Evolutionary conservation across 2,329 filamentous ascomycete species (phyloP).

Genomic region (Pseudopyricularia cyperi): DNA sequence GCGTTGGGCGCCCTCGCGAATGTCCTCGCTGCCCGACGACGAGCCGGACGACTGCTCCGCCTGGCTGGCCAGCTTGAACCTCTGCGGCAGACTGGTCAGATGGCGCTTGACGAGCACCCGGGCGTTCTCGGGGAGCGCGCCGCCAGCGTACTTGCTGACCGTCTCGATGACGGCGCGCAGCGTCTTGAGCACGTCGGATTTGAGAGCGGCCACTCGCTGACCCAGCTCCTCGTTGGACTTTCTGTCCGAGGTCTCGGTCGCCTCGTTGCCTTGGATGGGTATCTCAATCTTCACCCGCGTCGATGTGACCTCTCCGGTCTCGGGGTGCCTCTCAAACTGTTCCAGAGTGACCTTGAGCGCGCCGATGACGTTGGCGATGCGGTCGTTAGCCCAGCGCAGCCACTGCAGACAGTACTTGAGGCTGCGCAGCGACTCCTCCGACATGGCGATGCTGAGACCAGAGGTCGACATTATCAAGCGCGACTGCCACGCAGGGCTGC

Average conservation of each 20-base stretch:
- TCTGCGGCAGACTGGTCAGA: constrained; percentile 69
- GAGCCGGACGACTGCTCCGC: constrained; percentile 12
- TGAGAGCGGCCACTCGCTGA: constrained; percentile 53
- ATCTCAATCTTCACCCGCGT: constrained; percentile 9
- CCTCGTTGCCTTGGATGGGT: background rate
- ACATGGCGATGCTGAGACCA: constrained; percentile 82
- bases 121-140: constrained; percentile 81
- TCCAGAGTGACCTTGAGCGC: constrained; percentile 65
- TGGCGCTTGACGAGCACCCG: constrained; percentile 70
- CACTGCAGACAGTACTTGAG: constrained; percentile 75
- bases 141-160: constrained; percentile 84
- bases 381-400: constrained; percentile 69
- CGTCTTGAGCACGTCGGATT: constrained; percentile 60
- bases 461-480: constrained; percentile 83
- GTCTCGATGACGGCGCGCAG: constrained; percentile 72
- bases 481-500: constrained; percentile 51
- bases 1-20: constrained; percentile 51
- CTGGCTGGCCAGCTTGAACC: constrained; percentile 60
- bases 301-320: constrained; percentile 9
- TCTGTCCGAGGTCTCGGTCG: background rate
- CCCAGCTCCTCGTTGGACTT: constrained; percentile 28
- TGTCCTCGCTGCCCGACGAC: constrained; percentile 15
- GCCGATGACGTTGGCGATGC: constrained; percentile 62
- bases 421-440: constrained; percentile 71
- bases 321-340: constrained; percentile 52